These are phyloP conservation scores for Aspergillus bertholletiae DNA, from an alignment of 495 filamentous ascomycete species.

Conservation along the genomic window DNA sequence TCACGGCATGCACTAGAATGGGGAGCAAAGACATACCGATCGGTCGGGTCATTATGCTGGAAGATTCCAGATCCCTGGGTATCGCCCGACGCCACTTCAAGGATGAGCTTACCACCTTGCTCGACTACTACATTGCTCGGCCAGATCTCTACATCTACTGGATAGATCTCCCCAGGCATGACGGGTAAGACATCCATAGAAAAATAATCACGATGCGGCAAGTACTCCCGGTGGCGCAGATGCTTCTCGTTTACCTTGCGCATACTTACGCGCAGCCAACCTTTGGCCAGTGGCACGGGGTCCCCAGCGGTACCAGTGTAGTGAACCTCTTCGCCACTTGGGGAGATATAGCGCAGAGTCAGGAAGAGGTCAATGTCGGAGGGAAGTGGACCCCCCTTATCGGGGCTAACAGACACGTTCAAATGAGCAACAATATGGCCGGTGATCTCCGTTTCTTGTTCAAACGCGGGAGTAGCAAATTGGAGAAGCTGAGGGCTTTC, in stretches of 20 bases:
- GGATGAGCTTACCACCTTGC: constrained; percentile 41
- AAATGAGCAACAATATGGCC: constrained; percentile 62
- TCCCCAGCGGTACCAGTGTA: constrained; percentile 60
- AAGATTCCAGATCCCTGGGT: constrained; percentile 61
- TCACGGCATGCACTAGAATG: too few species aligned
- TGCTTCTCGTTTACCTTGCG: constrained; percentile 49
- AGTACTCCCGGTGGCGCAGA: constrained; percentile 43
- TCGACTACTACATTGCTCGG: constrained; percentile 63
- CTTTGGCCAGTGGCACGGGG: constrained; percentile 36
- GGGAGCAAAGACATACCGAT: constrained; percentile 29
- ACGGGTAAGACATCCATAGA: constrained; percentile 54
- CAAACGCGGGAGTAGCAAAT: constrained; percentile 53
- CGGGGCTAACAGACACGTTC: constrained; percentile 52
- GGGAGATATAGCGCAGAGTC: constrained; percentile 55
- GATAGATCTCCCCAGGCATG: constrained; percentile 53
- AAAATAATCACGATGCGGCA: constrained; percentile 60
- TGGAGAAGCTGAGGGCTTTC: constrained; percentile 42
- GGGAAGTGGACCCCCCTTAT: constrained; percentile 23
- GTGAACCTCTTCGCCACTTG: constrained; percentile 54
- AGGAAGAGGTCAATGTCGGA: constrained; percentile 64
- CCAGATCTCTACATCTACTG: constrained; percentile 65
- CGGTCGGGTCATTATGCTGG: constrained; percentile 45
- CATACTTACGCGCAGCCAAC: constrained; percentile 49
- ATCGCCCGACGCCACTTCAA: constrained; percentile 59
- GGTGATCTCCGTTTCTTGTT: constrained; percentile 59